Conservation (phyloP, 208 protist species). For the Herpetomonas tarakana region DNA sequence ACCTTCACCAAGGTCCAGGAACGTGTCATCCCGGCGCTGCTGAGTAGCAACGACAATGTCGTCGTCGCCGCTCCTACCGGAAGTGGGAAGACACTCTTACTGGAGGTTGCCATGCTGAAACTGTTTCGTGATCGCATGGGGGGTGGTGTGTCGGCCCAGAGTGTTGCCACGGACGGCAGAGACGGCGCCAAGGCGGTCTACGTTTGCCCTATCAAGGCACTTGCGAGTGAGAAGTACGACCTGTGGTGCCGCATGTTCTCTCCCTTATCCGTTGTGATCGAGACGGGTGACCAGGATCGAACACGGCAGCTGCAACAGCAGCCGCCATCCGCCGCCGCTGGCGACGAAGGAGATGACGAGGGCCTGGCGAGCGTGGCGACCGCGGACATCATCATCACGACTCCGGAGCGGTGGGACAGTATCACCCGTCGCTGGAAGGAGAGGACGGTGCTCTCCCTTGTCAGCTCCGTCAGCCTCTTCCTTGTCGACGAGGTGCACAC, state of each 20-base stretch:
- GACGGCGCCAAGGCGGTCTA: slow-evolving; percentile 75
- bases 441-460: slow-evolving; percentile 56
- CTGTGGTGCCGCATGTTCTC: slow-evolving; percentile 78
- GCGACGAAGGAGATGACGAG: slow-evolving; percentile 47
- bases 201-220: slow-evolving; percentile 90
- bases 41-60: slow-evolving; percentile 50
- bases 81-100: slow-evolving; percentile 85
- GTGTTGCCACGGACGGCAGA: not conserved
- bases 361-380: slow-evolving; percentile 30
- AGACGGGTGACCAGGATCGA: slow-evolving; percentile 96
- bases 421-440: slow-evolving; percentile 92
- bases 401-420: slow-evolving; percentile 93
- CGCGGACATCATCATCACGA: slow-evolving; percentile 89
- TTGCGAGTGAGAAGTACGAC: slow-evolving; percentile 84
- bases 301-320: slow-evolving; percentile 3
- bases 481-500: slow-evolving; percentile 94
- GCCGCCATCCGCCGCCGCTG: slow-evolving; percentile 66
- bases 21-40: slow-evolving; percentile 50
- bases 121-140: slow-evolving; percentile 64
- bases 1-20: slow-evolving; percentile 75
- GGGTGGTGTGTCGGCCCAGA: not conserved
- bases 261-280: slow-evolving; percentile 68
- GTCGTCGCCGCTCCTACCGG: slow-evolving; percentile 87
- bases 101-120: slow-evolving; percentile 88
- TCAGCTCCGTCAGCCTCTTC: slow-evolving; percentile 75